Evolutionary conservation across 495 filamentous ascomycete genomes (phyloP), one percentile per base, ranked within the genome.

Genomic region (Usnea hakonensis): DNA sequence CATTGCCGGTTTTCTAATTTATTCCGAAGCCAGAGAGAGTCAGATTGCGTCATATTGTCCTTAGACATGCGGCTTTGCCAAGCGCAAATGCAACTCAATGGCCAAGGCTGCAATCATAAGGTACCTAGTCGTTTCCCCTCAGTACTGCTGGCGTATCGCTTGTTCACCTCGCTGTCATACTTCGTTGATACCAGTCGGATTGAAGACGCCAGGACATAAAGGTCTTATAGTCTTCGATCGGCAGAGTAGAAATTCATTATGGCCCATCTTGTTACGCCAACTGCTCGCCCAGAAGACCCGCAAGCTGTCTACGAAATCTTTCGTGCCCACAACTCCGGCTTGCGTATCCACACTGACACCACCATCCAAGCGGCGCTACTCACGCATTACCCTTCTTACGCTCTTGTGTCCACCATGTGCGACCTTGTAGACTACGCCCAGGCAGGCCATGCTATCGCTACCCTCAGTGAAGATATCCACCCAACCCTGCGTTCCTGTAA

Each of bases 281-380:
- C 28, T 28, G 54, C 54, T 28, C n/a, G n/a, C 2, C 4, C 9
- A 36, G 33, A 37, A 56, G 54, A 56, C 21, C 33, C 54, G 30
- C 26, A 38, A 23, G 54, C 26, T 5, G 23, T 56, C 21, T 56
- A 36, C 54, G 54, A 56, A 21, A 38, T 38, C 11, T 56, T 36
- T 38, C 33, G 23, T 38, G n/a, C 54, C 33, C 54, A 56, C 54
- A 56, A 56, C 54, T 56, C 54, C n/a, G 54, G 54, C 19, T 38
- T 36, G 17, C 54, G 54, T 32, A 35, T 56, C 37, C 54, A 56
- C 14, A 56, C 54, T 6, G 28, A 56, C 54, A 56, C 54, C 5
- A 56, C 33, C 54, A 56, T 56, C 37, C 53, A 56, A 38, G 37
- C 21, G 33, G 53, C 53, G 32, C 53, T 56, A n/a, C 53, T 36